Evolutionary conservation across 2,329 filamentous ascomycete species (phyloP).

Genomic region (Sarocladium strictum): DNA sequence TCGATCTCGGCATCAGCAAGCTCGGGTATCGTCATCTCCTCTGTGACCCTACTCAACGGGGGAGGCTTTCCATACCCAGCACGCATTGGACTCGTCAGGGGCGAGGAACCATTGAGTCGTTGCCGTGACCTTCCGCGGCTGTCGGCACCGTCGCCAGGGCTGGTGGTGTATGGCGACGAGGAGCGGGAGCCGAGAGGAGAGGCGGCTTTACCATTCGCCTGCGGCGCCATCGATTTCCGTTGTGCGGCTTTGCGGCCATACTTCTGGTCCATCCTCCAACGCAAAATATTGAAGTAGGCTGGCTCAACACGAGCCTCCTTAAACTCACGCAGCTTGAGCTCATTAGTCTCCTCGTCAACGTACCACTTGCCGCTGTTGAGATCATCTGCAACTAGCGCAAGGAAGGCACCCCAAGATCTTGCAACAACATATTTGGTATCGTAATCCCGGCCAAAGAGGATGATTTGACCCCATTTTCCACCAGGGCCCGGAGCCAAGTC

Average conservation of each 20-base stretch:
- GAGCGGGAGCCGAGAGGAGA: slow-evolving; percentile 44
- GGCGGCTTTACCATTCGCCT: slow-evolving; percentile 25
- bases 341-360: slow-evolving; percentile 85
- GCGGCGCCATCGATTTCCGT: slow-evolving; percentile 45
- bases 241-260: slow-evolving; percentile 62
- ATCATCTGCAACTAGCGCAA: slow-evolving; percentile 85
- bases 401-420: slow-evolving; percentile 81
- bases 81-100: slow-evolving; percentile 57
- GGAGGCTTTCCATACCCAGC: slow-evolving; percentile 63
- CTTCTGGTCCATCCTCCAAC: slow-evolving; percentile 95
- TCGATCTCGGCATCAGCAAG: slow-evolving; percentile 32
- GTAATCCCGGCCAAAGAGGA: slow-evolving; percentile 94
- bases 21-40: slow-evolving; percentile 50
- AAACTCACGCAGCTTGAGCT: slow-evolving; percentile 90
- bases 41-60: slow-evolving; percentile 67
- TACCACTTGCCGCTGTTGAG: slow-evolving; percentile 83
- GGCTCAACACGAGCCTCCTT: slow-evolving; percentile 85
- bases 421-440: slow-evolving; percentile 97
- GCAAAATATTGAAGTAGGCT: slow-evolving; percentile 86
- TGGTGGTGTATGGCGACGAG: slow-evolving; percentile 55
- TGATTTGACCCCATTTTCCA: slow-evolving; percentile 93
- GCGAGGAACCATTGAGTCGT: slow-evolving; percentile 59
- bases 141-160: slow-evolving; percentile 53
- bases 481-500: slow-evolving; percentile 86
- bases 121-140: slow-evolving; percentile 67